phyloP scores from a whole-genome alignment of 352 stramenopile genomes.

The Blastocystis hominis region DNA sequence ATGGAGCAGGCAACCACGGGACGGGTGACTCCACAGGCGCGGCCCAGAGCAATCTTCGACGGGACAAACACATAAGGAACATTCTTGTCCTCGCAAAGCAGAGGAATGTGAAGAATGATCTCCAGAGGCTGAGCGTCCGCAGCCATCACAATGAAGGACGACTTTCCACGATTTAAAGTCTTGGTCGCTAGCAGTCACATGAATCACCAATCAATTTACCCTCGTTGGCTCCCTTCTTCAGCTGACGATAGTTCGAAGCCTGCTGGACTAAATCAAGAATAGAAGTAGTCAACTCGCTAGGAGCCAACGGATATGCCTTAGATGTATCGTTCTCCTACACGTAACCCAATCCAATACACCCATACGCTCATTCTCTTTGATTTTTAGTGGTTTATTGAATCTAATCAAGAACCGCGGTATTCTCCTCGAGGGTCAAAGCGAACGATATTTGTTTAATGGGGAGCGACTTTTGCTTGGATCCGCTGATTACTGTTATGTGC shows the following conservation, averaged over 20 bases:
- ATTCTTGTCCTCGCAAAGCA: constrained; percentile 97
- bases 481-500: no score
- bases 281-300: constrained; percentile 92
- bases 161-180: constrained; percentile 98
- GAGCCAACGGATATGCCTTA: constrained; percentile 91
- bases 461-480: no score
- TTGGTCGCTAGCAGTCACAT: constrained; percentile 80
- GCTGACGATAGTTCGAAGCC: constrained; percentile 98
- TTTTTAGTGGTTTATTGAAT: not conserved
- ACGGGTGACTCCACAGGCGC: constrained; percentile 94
- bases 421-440: no score
- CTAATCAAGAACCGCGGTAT: not conserved
- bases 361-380: constrained; percentile 36
- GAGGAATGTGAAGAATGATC: constrained; percentile 96
- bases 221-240: constrained; percentile 99
- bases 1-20: constrained; percentile 96
- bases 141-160: constrained; percentile 98
- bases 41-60: constrained; percentile 93
- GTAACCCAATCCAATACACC: not conserved
- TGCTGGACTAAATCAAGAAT: constrained; percentile 98
- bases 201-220: constrained; percentile 50
- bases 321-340: constrained; percentile 70
- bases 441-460: no score
- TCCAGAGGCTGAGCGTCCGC: constrained; percentile 97
- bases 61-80: constrained; percentile 87